Percentiles rank a stretch among this genome's conserved stretches.
Conservation (phyloP, 2,329 filamentous ascomycete genomes). For the Aciculosporium take region DNA sequence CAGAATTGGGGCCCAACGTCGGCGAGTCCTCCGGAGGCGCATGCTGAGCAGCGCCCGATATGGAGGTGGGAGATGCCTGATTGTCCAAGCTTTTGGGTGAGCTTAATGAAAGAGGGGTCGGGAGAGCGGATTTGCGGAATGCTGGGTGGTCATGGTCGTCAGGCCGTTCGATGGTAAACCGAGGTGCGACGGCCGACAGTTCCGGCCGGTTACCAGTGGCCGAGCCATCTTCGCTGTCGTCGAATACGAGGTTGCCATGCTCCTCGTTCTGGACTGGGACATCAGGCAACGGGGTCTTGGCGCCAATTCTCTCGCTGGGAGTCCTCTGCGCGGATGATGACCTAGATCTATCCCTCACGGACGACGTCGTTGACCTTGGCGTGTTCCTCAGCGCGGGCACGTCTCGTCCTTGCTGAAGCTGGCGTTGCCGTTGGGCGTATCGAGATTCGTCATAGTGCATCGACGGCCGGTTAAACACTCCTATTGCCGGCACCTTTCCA, state of each 20-base stretch:
- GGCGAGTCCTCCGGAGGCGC: conserved; percentile 50
- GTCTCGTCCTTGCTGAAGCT: conserved; percentile 63
- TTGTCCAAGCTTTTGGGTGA: conserved; percentile 16
- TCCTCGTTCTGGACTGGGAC: conserved; percentile 20
- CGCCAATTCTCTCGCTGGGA: conserved; percentile 19
- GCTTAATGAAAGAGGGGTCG: conserved; percentile 26
- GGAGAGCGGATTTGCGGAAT: conserved; percentile 30
- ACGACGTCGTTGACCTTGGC: conserved; percentile 30
- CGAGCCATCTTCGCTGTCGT: conserved; percentile 28
- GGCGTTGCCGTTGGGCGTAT: conserved; percentile 67
- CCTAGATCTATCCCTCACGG: conserved; percentile 26
- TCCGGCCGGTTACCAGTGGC: conserved; percentile 6
- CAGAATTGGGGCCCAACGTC: conserved; percentile 54
- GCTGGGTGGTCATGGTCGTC: conserved; percentile 41
- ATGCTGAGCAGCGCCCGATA: conserved; percentile 7
- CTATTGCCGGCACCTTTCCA: conserved; percentile 64
- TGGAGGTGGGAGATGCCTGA: conserved; percentile 12
- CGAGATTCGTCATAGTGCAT: conserved; percentile 73
- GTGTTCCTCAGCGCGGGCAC: conserved; percentile 36
- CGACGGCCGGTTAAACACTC: conserved; percentile 51
- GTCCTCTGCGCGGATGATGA: conserved; percentile 31
- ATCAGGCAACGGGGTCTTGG: conserved; percentile 13
- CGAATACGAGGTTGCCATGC: conserved; percentile 26
- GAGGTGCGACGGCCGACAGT: conserved; percentile 16
- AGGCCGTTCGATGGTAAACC: conserved; percentile 30